A percentile compares a stretch with the other conserved stretches of the same genome.
phyloP scores from a whole-genome alignment of 1,284 basidiomycete species.

The Ustilago sp. region DNA sequence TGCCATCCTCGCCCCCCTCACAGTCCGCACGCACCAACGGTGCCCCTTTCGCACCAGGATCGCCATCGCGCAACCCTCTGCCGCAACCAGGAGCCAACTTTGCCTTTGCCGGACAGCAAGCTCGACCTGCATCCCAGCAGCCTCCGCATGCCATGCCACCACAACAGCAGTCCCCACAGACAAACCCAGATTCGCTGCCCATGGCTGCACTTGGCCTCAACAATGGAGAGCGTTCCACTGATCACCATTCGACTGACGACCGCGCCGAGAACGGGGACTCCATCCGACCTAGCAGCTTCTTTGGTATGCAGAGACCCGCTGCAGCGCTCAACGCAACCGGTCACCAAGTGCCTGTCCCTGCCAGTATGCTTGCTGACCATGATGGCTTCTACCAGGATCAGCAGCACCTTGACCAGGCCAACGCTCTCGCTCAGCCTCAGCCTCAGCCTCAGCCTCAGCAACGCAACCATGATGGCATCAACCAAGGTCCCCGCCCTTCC shows the following conservation, averaged over 20 bases:
- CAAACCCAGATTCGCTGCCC: conserved; percentile 12
- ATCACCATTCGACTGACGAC: conserved; percentile 5
- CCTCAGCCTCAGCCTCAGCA: conserved; percentile 28
- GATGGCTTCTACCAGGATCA: conserved; percentile 44
- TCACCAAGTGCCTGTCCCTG: conserved; percentile 42
- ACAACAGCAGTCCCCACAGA: conserved; percentile 5
- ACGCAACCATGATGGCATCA: conserved; percentile 18
- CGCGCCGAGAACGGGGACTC: conserved; percentile 35
- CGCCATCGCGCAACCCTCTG: conserved; percentile 14
- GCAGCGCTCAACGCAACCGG: conserved; percentile 49
- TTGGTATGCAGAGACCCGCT: conserved; percentile 56
- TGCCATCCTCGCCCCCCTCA: conserved; percentile 18
- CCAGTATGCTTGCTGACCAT: conserved; percentile 35
- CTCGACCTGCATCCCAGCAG: conserved; percentile 4
- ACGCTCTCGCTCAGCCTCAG: conserved; percentile 20
- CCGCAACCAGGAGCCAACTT: conserved; percentile 14
- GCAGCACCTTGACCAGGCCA: conserved; percentile 32
- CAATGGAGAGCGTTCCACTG: conserved; percentile 15
- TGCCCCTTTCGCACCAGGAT: conserved; percentile 1
- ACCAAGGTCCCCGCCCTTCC: conserved; percentile 38
- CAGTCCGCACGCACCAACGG: conserved; percentile 17
- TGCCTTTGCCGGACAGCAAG: conserved; percentile 14
- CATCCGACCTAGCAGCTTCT: conserved; percentile 54
- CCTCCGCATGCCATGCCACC: neutral
- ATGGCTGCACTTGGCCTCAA: conserved; percentile 26